Evolutionary conservation across 768 basidiomycete species (phyloP), one percentile per base, ranked within the genome.

Genomic region (Paxillus involutus): DNA sequence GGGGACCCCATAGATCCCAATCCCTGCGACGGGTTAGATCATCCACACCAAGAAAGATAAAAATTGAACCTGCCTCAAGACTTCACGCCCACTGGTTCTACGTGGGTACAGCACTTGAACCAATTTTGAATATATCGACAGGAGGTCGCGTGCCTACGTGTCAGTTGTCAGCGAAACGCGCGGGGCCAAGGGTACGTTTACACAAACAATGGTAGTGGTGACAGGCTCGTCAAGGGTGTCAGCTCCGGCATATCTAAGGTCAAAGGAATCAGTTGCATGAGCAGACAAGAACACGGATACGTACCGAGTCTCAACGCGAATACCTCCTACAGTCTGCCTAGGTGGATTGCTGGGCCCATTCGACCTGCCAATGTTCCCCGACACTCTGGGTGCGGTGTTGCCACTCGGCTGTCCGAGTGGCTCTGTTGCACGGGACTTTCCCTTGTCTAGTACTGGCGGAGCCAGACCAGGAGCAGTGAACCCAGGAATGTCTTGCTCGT

Each of bases 1-100:
- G 77, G 11, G 95, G 95, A 3, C 95, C 95, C 96, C 96, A 98
- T 24, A 98, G 79, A 72, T 98, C 96, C 96, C 95, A 98, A 67
- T 98, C 95, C 59, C 94, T 94, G 65, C 13, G 36, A 39, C 41
- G 16, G 32, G 30, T 59, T n/a, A 60, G 51, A 42, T 30, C 5
- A n/a, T 41, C 13, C 45, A 26, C 39, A 12, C 52, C 30, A 35
- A 33, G 32, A 29, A 16, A 14, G 47, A 53, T 11, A 53, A 46
- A 37, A 24, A 26, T 11, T 1, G 14, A 32, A 42, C 78, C 50
- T 41, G 91, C 95, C 79, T 82, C 44, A 94, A 73, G 5, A 94
- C 90, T 74, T 94, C 94, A 45, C 91, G 85, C 11, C 84, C 84
- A 6, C 77, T 78, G 7, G 85, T 77, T 57, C 81, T 80, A 52